Base-by-base conservation (phyloP, 2,329 filamentous ascomycete species). In the Apiospora koreana region DNA sequence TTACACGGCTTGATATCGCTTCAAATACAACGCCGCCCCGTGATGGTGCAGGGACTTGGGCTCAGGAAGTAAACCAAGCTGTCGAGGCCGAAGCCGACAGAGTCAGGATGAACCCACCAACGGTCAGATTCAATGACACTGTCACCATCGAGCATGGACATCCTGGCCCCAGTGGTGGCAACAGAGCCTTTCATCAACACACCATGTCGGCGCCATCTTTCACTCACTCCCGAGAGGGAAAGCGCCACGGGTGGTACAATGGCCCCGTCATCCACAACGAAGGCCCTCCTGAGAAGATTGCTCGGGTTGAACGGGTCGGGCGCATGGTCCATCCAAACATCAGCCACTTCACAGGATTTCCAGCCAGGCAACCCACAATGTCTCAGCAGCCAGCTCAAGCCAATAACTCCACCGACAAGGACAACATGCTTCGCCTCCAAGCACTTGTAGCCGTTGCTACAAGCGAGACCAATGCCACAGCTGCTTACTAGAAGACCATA, bases 241-340 rank as follows among this genome's bases (percentile, higher is more conserved):
- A 92, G 77, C 87, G 92, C 2, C 90, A 91, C 71, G 92, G 87
- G 1, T 94, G 92, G 92, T 94, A 94, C 75, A 89, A 93, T 50
- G 86, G 86, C 0, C 85, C 86, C 0, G 77, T 81, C 16, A 76
- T 79, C 2, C 81, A 82, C 45, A 76, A 78, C 14, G 80, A 83
- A 43, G 79, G 77, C 10, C 80, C 78, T 18, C 80, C 81, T 23
- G 82, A 83, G 69, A 79, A 80, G 42, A 78, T 79, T 41, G 81
- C 84, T 1, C 85, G 85, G 64, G 86, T 88, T 2, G 87, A 89
- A 50, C 84, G 87, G 18, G 88, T 89, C 78, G 82, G 87, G 3
- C 87, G 87, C 21, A 88, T 89, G 79, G 82, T 88, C 5, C 87
- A 89, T 70, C 88, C 88, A 2, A 89, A 89, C 73, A 81, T 88